A percentile compares a stretch with the other conserved stretches of the same genome.
Conservation (phyloP, 164 flowering plant species). For the Piper longum region DNA sequence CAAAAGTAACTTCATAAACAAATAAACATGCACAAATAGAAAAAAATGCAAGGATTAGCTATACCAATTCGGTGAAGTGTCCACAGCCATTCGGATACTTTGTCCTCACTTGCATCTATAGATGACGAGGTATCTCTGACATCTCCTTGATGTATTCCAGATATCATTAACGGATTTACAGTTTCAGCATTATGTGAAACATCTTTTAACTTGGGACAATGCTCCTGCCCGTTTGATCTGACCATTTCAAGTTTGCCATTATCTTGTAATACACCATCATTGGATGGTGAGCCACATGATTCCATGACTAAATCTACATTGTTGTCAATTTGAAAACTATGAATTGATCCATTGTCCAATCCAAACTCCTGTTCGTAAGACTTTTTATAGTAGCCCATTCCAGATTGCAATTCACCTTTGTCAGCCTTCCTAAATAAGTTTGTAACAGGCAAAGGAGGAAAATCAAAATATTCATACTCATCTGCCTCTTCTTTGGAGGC, state of each 20-base stretch:
- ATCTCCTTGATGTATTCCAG: conserved; percentile 36
- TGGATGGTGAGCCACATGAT: conserved; percentile 25
- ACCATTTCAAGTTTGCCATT: conserved; percentile 30
- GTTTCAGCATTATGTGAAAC: conserved; percentile 21
- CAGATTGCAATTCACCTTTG: conserved; percentile 14
- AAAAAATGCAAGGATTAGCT: neutral
- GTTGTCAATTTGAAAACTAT: conserved; percentile 57
- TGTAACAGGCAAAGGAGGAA: conserved; percentile 62
- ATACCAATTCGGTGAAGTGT: conserved; percentile 86
- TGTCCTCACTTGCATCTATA: conserved; percentile 31
- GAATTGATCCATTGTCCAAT: conserved; percentile 41
- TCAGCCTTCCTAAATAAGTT: conserved; percentile 44
- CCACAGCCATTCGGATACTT: conserved; percentile 90
- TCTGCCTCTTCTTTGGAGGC: conserved; percentile 20
- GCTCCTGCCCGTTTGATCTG: conserved; percentile 15
- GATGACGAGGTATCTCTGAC: conserved; percentile 18
- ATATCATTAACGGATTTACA: conserved; percentile 30
- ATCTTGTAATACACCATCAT: conserved; percentile 10
- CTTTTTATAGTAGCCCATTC: conserved; percentile 14
- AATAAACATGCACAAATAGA: neutral
- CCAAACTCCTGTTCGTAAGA: conserved; percentile 20
- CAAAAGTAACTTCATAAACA: neutral
- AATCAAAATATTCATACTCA: conserved; percentile 32
- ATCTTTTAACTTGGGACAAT: conserved; percentile 12
- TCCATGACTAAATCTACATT: conserved; percentile 60